Evolutionary conservation across 2,329 filamentous ascomycete genomes (phyloP).

Genomic region (Stachybotrys chlorohalonatus): DNA sequence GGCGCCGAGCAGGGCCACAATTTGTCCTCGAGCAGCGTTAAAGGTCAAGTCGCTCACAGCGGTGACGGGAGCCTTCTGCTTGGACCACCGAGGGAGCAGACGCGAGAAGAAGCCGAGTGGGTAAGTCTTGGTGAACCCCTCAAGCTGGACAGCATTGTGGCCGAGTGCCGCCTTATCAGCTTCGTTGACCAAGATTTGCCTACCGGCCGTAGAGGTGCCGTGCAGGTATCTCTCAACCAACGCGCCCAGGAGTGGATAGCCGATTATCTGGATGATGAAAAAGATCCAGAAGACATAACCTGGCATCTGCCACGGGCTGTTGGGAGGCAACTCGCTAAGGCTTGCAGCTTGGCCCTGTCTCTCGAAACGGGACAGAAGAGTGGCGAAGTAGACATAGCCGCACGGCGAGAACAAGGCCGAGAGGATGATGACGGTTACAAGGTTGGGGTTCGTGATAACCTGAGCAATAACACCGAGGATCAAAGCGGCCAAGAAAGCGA

Average conservation of each 20-base stretch:
- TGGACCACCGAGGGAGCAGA: conserved; percentile 34
- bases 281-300: conserved; percentile 74
- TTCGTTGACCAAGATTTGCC: conserved; percentile 37
- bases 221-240: conserved; percentile 66
- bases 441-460: conserved; percentile 53
- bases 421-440: conserved; percentile 57
- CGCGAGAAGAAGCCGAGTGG: conserved; percentile 52
- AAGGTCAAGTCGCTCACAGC: conserved; percentile 70
- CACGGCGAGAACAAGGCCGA: conserved; percentile 77
- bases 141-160: conserved; percentile 56
- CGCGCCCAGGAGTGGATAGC: conserved; percentile 68
- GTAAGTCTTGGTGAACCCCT: conserved; percentile 72
- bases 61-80: conserved; percentile 51
- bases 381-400: conserved; percentile 76
- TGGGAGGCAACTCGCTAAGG: conserved; percentile 51
- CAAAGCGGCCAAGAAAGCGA: conserved; percentile 61
- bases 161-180: conserved; percentile 14
- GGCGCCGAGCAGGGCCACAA: conserved; percentile 76
- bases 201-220: conserved; percentile 58
- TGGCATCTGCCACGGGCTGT: conserved; percentile 58
- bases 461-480: conserved; percentile 77
- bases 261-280: conserved; percentile 65
- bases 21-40: conserved; percentile 66
- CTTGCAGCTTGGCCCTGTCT: conserved; percentile 48
- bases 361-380: conserved; percentile 71